phyloP scores from a whole-genome alignment of 2,329 filamentous ascomycete genomes.

The Epichloe brachyelytri region DNA sequence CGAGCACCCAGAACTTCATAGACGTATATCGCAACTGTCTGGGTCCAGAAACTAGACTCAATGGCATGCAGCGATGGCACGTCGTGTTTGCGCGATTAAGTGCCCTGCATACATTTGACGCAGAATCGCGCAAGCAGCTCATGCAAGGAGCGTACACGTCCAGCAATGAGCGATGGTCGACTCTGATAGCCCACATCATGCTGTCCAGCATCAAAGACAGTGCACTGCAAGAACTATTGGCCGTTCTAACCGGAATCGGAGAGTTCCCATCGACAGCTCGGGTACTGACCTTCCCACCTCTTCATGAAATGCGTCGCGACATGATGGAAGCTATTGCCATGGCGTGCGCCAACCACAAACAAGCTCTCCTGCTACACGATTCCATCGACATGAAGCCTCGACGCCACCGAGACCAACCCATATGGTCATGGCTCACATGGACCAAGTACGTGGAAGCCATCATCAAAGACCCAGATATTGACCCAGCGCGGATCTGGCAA shows the following conservation, averaged over 20 bases:
- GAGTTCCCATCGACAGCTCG: conserved; percentile 7
- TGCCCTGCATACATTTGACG: conserved; percentile 5
- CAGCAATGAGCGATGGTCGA: conserved; percentile 10
- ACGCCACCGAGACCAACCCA: conserved; percentile 1
- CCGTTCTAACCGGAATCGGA: conserved; percentile 6
- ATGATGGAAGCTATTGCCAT: conserved; percentile 8
- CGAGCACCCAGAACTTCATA: conserved; percentile 8
- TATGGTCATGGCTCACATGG: conserved; percentile 23
- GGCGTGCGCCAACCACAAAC: conserved; percentile 13
- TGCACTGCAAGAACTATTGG: conserved; percentile 8
- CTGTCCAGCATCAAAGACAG: neutral
- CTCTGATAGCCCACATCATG: conserved; percentile 7
- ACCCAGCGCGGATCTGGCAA: conserved; percentile 14
- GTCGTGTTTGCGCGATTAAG: conserved; percentile 8
- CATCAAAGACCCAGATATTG: conserved; percentile 18
- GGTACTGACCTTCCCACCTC: conserved; percentile 5
- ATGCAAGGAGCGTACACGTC: conserved; percentile 6
- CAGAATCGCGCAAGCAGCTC: conserved; percentile 3
- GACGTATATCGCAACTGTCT: conserved; percentile 3
- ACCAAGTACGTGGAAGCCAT: conserved; percentile 18
- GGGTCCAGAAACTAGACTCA: neutral
- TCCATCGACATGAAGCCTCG: conserved; percentile 3
- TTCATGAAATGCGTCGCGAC: conserved; percentile 4
- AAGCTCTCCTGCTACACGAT: conserved; percentile 15
- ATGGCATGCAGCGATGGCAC: conserved; percentile 12